Percentiles rank a stretch among this genome's conserved stretches.
Evolutionary conservation across 371 early-diverging fungal genomes (phyloP).

Genomic region (Nematocida parisii): DNA sequence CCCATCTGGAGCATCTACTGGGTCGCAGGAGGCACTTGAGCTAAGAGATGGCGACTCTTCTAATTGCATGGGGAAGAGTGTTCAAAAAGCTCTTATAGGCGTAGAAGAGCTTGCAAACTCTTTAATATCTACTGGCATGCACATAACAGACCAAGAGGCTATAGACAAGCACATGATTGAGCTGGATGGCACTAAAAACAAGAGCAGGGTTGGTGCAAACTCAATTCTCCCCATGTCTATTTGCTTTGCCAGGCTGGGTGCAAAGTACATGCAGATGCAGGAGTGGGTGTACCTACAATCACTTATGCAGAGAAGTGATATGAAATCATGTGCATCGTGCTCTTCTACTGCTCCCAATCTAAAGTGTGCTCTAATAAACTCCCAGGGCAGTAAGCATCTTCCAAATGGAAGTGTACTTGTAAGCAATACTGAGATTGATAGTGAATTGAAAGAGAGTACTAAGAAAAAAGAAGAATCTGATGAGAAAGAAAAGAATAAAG

Average conservation of each 20-base stretch:
- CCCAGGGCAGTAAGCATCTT: constrained; percentile 70
- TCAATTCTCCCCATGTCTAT: constrained; percentile 92
- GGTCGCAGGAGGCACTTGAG: constrained; percentile 94
- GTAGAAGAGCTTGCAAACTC: constrained; percentile 82
- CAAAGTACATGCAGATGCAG: constrained; percentile 75
- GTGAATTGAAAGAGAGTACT: background rate
- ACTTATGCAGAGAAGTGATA: background rate
- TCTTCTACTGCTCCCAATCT: constrained; percentile 70
- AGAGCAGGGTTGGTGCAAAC: constrained; percentile 84
- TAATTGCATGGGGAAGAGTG: constrained; percentile 86
- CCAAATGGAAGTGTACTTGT: constrained; percentile 8
- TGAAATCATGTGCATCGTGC: background rate
- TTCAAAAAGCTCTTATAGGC: constrained; percentile 82
- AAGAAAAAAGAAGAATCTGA: background rate
- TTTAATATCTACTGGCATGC: constrained; percentile 73
- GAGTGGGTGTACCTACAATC: constrained; percentile 6
- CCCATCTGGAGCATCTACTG: constrained; percentile 96
- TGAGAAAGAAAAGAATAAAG: background rate
- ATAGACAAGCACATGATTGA: constrained; percentile 83
- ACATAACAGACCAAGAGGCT: constrained; percentile 78
- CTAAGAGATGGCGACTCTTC: constrained; percentile 78
- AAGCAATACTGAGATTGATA: background rate
- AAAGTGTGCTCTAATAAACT: constrained; percentile 72
- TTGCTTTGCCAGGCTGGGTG: constrained; percentile 88
- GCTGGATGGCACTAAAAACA: constrained; percentile 87